Evolutionary conservation across 75 land plant species (phyloP).

Genomic region (Pinus tabuliformis): DNA sequence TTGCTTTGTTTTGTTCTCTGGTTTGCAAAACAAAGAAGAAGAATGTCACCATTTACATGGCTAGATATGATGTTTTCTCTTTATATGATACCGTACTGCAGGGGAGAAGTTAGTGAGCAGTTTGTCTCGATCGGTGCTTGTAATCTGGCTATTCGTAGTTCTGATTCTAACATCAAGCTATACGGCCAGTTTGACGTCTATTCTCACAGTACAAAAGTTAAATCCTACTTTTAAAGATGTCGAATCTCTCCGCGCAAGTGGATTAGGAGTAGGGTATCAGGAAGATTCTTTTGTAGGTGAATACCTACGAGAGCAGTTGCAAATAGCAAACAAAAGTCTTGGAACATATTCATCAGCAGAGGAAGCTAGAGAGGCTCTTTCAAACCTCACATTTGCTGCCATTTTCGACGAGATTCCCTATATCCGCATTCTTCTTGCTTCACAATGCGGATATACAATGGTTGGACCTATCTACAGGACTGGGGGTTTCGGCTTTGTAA

Average conservation of each 20-base stretch:
- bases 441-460: not conserved
- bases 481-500: not conserved
- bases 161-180: conserved; percentile 30
- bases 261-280: conserved; percentile 36
- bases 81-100: not conserved
- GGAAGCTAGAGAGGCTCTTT: conserved; percentile 27
- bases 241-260: conserved; percentile 14
- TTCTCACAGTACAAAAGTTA: conserved; percentile 46
- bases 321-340: conserved; percentile 19
- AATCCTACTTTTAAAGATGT: conserved; percentile 29
- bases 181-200: conserved; percentile 60
- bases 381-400: conserved; percentile 13
- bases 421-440: not conserved
- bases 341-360: not conserved
- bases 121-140: not conserved
- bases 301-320: conserved; percentile 25
- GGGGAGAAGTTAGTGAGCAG: conserved; percentile 4
- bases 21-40: not conserved
- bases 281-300: conserved; percentile 35
- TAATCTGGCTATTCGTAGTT: conserved; percentile 49
- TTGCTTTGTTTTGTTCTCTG: not conserved
- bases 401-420: not conserved
- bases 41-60: not conserved
- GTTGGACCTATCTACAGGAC: conserved; percentile 1
- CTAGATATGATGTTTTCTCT: not conserved